Evolutionary conservation across 179 eudicot species (phyloP).

Genomic region (Actinidia arguta): DNA sequence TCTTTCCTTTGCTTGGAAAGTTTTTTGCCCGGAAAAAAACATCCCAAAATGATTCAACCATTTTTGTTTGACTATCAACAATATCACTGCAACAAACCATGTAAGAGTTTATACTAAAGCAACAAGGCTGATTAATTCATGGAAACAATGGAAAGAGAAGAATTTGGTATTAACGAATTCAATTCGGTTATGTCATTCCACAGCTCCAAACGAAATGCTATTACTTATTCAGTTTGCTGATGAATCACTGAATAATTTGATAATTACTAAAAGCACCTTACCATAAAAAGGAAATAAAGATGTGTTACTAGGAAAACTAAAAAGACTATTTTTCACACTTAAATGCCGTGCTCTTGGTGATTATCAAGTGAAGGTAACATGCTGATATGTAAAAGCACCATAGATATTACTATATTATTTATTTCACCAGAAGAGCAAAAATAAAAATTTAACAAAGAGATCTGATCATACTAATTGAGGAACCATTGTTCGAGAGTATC

Average conservation of each 20-base stretch:
- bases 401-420: too few species aligned
- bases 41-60: conserved; percentile 25
- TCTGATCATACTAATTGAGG: background rate
- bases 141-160: background rate
- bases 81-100: conserved; percentile 40
- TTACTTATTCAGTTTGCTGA: background rate
- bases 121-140: background rate
- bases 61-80: conserved; percentile 33
- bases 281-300: background rate
- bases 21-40: conserved; percentile 29
- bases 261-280: background rate
- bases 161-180: background rate
- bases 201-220: background rate
- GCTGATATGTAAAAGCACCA: background rate
- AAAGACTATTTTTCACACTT: background rate
- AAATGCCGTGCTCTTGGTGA: background rate
- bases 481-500: background rate
- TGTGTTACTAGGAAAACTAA: background rate
- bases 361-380: background rate
- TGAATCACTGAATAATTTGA: background rate
- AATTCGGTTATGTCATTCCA: background rate
- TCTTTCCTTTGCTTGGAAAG: conserved; percentile 21
- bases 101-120: background rate
- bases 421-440: background rate
- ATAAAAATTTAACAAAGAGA: background rate